Base-by-base conservation (phyloP, 352 stramenopile species). In the Albugo candida region DNA sequence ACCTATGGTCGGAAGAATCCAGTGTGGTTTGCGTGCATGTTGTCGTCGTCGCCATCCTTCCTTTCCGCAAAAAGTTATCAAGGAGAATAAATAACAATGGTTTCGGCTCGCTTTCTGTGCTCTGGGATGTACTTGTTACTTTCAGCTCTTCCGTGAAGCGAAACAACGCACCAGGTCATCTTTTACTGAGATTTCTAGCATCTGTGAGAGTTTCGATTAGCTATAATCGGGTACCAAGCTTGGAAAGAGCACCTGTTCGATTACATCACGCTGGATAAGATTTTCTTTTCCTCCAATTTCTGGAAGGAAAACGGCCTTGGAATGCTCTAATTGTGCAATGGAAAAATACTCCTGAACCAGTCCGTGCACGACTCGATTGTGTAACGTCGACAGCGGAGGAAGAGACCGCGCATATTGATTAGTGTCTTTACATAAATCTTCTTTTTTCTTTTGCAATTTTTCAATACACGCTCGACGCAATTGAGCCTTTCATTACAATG, bases 401-500 rank as follows among this genome's bases (percentile, higher is more conserved):
- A 24, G 17, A 3, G 8, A 19, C 8, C 8, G 38, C 8, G 3
- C 38, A 24, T 8, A 10, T 43, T 43, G 38, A 43, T 19, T 43
- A 8, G 3, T 19, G 8, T 24, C 8, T 43, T 8, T 43, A 43
- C 20, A 24, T 3, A 24, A 8, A 43, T 24, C 8, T 8, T 19
- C 17, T 8, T 19, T 55, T 14, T 77, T 59, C 14, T 65, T 53
- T 49, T 71, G 64, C 37, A 85, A 53, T 45, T 85, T 85, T 51
- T 83, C 68, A 17, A 83, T 81, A 27, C 82, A 81, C 2, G 56
- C 55, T 8, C 70, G 62, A n/a, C 72, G 59, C 19, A 85, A 54
- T 45, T 85, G 72, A 10, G 67, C 72, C 70, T 83, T 13, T n/a
- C 24, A 43, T 24, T 24, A 10, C 17, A 19, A 43, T 43, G 36